Evolutionary conservation across 176 grass and related monocot genomes (phyloP), one percentile per base, ranked within the genome.

Genomic region (Aegilops longissima): DNA sequence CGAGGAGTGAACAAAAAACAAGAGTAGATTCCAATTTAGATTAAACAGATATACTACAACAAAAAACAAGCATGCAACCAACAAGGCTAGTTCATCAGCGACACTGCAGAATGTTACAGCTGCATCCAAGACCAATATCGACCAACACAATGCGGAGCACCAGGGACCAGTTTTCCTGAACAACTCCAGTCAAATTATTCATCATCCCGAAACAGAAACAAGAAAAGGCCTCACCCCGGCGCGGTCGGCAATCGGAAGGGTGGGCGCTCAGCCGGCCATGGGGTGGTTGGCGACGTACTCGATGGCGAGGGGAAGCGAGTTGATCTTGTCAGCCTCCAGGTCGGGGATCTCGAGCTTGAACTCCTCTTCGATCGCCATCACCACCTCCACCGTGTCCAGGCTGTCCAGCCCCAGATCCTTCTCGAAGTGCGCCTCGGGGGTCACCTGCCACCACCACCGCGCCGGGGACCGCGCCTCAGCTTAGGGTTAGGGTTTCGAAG

Each of bases 281-380:
- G 91, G 93, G 75, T 95, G 93, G 63, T 90, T 90, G 12, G 91
- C 89, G 39, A 93, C 82, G 82, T 95, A 93, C 84, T 95, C 89
- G 49, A 95, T 89, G 34, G 93, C 93, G n/a, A 95, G 91, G 12
- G 73, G 81, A 51, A 90, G 85, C 9, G 93, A 95, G 74, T 93
- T 87, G 67, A 95, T 93, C 84, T 87, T 89, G 77, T 93, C 89
- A 2, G 89, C 91, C 93, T 95, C 93, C 77, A 27, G 14, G 68
- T 95, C 93, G 6, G 91, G 93, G 84, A 95, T 95, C 89, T 93
- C 93, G 25, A 95, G 89, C 84, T 95, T 95, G 91, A 95, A 95
- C 84, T 95, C 93, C 75, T 95, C 93, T 86, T 95, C 93, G 88
- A 95, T 83, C 5, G 91, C 93, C 89, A 95, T 91, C 73, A 95